Evolutionary conservation across 805 yeast genomes (phyloP).

Genomic region (Kodamaea nitidulidarum): DNA sequence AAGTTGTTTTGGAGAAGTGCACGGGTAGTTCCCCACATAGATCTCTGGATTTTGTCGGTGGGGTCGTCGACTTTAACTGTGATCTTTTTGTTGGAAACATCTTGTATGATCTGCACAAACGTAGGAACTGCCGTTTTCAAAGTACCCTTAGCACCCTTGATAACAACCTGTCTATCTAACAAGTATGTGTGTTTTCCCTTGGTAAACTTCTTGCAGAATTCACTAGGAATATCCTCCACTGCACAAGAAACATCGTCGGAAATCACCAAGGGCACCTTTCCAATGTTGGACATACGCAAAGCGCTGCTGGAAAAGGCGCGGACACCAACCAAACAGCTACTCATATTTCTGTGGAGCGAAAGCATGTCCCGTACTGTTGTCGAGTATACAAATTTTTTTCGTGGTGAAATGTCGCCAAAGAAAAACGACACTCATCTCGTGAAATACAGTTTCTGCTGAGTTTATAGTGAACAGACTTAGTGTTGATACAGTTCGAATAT

Average conservation of each 20-base stretch:
- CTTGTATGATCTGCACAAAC: slow-evolving; percentile 50
- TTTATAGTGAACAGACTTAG: no score
- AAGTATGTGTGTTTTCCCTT: slow-evolving; percentile 60
- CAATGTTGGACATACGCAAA: slow-evolving; percentile 57
- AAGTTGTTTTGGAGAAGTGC: slow-evolving; percentile 72
- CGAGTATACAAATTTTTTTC: slow-evolving; percentile 1
- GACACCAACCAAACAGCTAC: slow-evolving; percentile 1
- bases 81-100: slow-evolving; percentile 34
- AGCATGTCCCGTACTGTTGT: neutral
- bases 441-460: neutral
- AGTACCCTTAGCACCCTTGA: slow-evolving; percentile 76
- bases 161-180: slow-evolving; percentile 54
- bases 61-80: slow-evolving; percentile 56
- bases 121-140: slow-evolving; percentile 65
- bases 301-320: slow-evolving; percentile 16
- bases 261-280: slow-evolving; percentile 70
- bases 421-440: slow-evolving; percentile 6
- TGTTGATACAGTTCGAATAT: slow-evolving; percentile 28
- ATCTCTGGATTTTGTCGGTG: slow-evolving; percentile 60
- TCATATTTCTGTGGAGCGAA: neutral
- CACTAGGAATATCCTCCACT: slow-evolving; percentile 45
- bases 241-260: slow-evolving; percentile 56
- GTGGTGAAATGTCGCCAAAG: neutral
- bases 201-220: slow-evolving; percentile 55
- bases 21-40: slow-evolving; percentile 95